A percentile compares a stretch with the other conserved stretches of the same genome.
phyloP scores from a whole-genome alignment of 2,329 filamentous ascomycete genomes.

The Parafenestella ontariensis region DNA sequence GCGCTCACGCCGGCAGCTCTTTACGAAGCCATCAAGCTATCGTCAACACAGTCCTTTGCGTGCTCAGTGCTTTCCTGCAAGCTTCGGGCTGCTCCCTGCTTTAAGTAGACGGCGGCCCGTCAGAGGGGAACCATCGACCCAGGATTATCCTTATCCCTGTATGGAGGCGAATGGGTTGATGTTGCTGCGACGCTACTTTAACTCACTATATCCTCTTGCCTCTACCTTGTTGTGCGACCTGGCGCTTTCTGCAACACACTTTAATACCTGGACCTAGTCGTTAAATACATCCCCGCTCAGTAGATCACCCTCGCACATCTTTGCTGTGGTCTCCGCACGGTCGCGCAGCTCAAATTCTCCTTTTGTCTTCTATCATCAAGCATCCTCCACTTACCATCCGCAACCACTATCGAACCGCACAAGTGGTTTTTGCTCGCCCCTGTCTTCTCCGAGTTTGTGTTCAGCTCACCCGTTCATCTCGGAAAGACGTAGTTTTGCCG shows the following conservation, averaged over 20 bases:
- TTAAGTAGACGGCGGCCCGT: slow-evolving; percentile 41
- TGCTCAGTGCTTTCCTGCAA: slow-evolving; percentile 39
- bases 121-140: slow-evolving; percentile 32
- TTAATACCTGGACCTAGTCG: slow-evolving; percentile 41
- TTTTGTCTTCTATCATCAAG: slow-evolving; percentile 27
- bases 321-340: slow-evolving; percentile 32
- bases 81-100: slow-evolving; percentile 39
- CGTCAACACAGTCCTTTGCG: slow-evolving; percentile 35
- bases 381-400: slow-evolving; percentile 12
- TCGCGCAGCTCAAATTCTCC: slow-evolving; percentile 25
- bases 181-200: slow-evolving; percentile 43
- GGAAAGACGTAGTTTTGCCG: slow-evolving; percentile 32
- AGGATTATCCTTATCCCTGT: slow-evolving; percentile 39
- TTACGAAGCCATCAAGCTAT: slow-evolving; percentile 38
- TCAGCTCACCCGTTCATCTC: slow-evolving; percentile 27
- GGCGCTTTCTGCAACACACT: slow-evolving; percentile 30
- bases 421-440: slow-evolving; percentile 16
- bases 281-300: slow-evolving; percentile 45
- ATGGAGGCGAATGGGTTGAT: slow-evolving; percentile 36
- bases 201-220: slow-evolving; percentile 41
- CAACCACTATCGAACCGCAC: slow-evolving; percentile 15
- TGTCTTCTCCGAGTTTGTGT: slow-evolving; percentile 22
- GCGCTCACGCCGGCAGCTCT: slow-evolving; percentile 40
- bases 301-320: slow-evolving; percentile 39
- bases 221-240: slow-evolving; percentile 40